phyloP scores from a whole-genome alignment of 129 eudicot species.

The Flaveria robusta region DNA sequence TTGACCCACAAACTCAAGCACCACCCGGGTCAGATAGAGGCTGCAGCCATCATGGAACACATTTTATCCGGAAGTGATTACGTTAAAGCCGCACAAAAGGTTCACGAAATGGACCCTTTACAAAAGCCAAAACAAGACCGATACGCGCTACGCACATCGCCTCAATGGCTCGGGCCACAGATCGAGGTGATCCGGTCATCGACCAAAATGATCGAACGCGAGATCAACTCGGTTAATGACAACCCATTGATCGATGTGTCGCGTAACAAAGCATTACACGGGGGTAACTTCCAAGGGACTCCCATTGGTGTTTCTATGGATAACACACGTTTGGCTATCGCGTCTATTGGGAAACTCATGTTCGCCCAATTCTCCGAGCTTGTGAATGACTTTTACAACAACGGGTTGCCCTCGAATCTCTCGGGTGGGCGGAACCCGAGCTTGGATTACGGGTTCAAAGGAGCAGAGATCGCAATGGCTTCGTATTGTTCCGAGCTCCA shows the following conservation, averaged over 20 bases:
- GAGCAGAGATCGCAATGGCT: slow-evolving; percentile 87
- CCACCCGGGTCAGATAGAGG: slow-evolving; percentile 90
- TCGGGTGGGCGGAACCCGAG: slow-evolving; percentile 78
- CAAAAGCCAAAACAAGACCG: slow-evolving; percentile 84
- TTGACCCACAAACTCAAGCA: slow-evolving; percentile 79
- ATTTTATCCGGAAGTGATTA: slow-evolving; percentile 70
- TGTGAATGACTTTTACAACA: slow-evolving; percentile 79
- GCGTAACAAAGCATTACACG: slow-evolving; percentile 78
- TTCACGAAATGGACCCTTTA: slow-evolving; percentile 76
- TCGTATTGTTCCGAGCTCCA: slow-evolving; percentile 84
- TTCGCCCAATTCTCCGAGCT: slow-evolving; percentile 86
- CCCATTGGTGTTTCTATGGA: slow-evolving; percentile 94
- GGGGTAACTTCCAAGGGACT: slow-evolving; percentile 89
- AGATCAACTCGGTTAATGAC: slow-evolving; percentile 82
- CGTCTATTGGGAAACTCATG: slow-evolving; percentile 77
- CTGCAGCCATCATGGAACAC: slow-evolving; percentile 93
- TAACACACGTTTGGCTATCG: slow-evolving; percentile 68
- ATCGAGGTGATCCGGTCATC: slow-evolving; percentile 78
- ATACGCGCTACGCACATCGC: slow-evolving; percentile 73
- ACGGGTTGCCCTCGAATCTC: slow-evolving; percentile 80
- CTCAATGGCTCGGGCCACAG: slow-evolving; percentile 92
- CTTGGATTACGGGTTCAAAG: slow-evolving; percentile 85
- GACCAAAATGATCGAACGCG: slow-evolving; percentile 75
- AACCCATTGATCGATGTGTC: slow-evolving; percentile 89
- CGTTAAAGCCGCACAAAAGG: slow-evolving; percentile 60